Evolutionary conservation across 2,329 filamentous ascomycete genomes (phyloP).

Genomic region (Fusarium marasasianum): DNA sequence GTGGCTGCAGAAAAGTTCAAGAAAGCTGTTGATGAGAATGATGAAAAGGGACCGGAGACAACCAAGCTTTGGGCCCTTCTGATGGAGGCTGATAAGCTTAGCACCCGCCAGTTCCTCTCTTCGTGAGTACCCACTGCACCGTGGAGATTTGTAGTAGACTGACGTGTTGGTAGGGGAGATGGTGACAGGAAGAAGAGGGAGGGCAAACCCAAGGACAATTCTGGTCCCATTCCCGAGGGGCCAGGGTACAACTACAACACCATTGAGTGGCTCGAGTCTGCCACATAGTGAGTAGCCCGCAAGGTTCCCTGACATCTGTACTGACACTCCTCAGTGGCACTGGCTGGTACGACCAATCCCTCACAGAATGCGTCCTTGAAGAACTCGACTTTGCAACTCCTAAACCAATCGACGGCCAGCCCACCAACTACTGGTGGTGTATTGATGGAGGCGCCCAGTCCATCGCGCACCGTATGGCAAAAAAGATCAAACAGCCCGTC

Average conservation of each 20-base stretch:
- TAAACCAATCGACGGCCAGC: neutral
- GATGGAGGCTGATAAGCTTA: constrained; percentile 27
- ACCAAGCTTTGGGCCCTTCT: constrained; percentile 8
- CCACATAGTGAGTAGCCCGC: constrained; percentile 18
- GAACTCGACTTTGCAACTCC: constrained; percentile 29
- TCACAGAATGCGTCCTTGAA: constrained; percentile 31
- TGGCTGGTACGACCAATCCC: constrained; percentile 36
- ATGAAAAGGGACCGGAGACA: neutral
- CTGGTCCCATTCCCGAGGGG: neutral
- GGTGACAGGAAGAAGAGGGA: neutral
- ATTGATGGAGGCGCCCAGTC: constrained; percentile 28
- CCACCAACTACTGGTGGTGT: constrained; percentile 29
- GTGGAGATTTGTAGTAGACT: neutral
- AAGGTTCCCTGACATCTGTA: accelerated
- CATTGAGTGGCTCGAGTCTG: constrained; percentile 37
- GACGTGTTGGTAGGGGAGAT: neutral
- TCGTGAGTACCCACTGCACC: constrained; percentile 14
- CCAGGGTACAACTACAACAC: constrained; percentile 31
- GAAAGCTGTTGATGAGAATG: neutral
- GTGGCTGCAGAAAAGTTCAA: neutral
- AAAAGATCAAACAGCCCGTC: neutral
- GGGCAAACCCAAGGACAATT: neutral
- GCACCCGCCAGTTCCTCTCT: constrained; percentile 31
- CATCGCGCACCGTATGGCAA: constrained; percentile 21
- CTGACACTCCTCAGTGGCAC: constrained; percentile 14